These are phyloP conservation scores for Epichloe elymi DNA, from an alignment of 2,329 filamentous ascomycete genomes.

Conservation along the genomic window DNA sequence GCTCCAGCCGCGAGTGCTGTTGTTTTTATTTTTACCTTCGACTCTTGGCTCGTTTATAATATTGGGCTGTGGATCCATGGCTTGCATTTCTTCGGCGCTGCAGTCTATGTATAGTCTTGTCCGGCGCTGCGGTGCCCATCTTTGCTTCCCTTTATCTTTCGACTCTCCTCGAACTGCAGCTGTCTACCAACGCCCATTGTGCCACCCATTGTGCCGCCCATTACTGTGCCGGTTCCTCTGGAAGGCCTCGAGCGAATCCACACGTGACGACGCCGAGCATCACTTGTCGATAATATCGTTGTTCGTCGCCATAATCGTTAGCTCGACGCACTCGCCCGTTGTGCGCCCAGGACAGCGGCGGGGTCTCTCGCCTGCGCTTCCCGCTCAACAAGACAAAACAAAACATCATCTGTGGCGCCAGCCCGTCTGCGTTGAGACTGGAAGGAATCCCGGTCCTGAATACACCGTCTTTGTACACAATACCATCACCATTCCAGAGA, in stretches of 20 bases:
- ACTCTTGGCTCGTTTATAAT: neutral
- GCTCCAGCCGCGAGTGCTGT: neutral
- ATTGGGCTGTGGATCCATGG: neutral
- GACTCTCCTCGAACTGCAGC: neutral
- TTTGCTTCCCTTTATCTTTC: constrained; percentile 8
- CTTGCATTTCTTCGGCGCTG: neutral
- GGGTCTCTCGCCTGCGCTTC: neutral
- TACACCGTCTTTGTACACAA: neutral
- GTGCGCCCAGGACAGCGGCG: neutral
- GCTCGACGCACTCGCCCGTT: neutral
- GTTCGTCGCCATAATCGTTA: neutral
- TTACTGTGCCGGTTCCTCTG: neutral
- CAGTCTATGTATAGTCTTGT: neutral
- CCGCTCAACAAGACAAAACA: neutral
- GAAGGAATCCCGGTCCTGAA: neutral
- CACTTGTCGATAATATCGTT: neutral
- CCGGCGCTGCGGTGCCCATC: constrained; percentile 6
- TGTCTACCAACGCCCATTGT: neutral
- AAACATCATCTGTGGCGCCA: neutral
- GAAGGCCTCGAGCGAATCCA: neutral
- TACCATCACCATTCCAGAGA: neutral
- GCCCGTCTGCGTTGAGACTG: neutral
- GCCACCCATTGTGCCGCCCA: neutral
- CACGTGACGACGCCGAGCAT: neutral
- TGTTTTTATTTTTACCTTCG: no score